Evolutionary conservation across 31 red algal species (phyloP).

Genomic region (Porphyra umbilicalis): DNA sequence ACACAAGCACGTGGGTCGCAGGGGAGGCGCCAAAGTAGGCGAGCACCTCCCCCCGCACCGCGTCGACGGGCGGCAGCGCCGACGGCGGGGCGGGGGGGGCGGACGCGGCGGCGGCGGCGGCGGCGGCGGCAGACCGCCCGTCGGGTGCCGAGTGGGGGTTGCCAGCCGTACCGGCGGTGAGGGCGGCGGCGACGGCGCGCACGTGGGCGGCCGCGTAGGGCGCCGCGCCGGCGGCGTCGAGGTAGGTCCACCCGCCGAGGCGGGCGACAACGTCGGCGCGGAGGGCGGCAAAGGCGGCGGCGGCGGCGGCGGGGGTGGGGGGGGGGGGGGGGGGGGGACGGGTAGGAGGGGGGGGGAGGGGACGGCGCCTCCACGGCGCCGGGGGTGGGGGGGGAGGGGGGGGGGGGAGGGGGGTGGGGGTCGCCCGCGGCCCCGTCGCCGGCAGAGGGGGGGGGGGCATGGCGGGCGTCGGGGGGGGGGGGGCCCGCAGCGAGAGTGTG

Average conservation of each 20-base stretch:
- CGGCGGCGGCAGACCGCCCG: too few species aligned
- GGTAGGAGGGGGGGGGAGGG: constrained; percentile 7
- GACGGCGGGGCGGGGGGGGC: not conserved
- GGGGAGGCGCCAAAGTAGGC: constrained; percentile 19
- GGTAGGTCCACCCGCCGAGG: not conserved
- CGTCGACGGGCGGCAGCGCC: not conserved
- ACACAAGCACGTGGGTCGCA: constrained; percentile 22
- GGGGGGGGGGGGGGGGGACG: constrained; percentile 5
- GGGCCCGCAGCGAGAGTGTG: not conserved
- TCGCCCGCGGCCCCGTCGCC: not conserved
- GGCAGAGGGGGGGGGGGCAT: not conserved
- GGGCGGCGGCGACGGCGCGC: not conserved
- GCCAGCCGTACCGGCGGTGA: not conserved
- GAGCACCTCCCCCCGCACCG: constrained; percentile 10
- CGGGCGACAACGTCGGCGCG: not conserved
- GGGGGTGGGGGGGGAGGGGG: constrained; percentile 15
- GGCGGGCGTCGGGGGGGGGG: not conserved
- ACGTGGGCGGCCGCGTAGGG: not conserved
- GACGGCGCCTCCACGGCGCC: constrained; percentile 34
- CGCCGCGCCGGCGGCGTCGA: not conserved
- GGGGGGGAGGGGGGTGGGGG: constrained; percentile 11
- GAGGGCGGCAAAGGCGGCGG: not conserved
- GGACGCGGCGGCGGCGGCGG: too few species aligned
- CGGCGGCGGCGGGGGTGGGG: constrained; percentile 12
- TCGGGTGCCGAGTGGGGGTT: too few species aligned